Base-by-base conservation (phyloP, 441 rosid genomes). In the Mallotus repandus region DNA sequence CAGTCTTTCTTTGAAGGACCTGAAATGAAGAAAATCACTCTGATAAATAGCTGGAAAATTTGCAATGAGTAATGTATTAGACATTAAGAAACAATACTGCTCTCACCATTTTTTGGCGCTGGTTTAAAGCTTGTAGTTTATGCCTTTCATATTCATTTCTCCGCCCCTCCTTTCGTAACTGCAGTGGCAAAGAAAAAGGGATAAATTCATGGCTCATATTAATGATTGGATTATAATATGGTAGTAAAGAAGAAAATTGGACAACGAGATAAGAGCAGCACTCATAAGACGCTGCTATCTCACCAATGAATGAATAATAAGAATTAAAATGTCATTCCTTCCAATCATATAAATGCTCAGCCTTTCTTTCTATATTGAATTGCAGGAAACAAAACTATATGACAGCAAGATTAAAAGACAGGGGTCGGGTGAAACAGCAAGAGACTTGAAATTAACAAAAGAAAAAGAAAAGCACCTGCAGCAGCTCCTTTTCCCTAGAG, bases 1-100 rank as follows among this genome's bases (percentile, higher is more conserved):
- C 99, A 57, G 99, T 96, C 86, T 96, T 96, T 82, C 99, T 89
- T 63, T 96, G 99, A 73, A 96, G 98, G 87, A 96, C 98, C 99
- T 96, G 85, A 71, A 77, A 71, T 61, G 19, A 59, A 75, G 53
- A 78, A 76, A 69, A 21, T 22, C 49, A 48, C 69, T 72, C 43
- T 12, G 53, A 68, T 74, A 50, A 76, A 76, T 45, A 72, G 72
- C 66, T 43, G 41, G 53, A 48, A 45, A 68, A 48, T 19, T 25
- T 52, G 11, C 45, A 32, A 73, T 52, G 59, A 21, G 76, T 70
- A 50, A 16, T 61, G 9, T 49, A 25, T 52, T 49, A 50, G 50
- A 66, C 11, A 41, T 48, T 29, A 64, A 78, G 53, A 13, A 72
- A 60, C 22, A 38, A n/a, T 66, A 53, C 56, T 55, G 46, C n/a